Conservation (phyloP, 164 flowering plant genomes). For the Berberis vulgaris region DNA sequence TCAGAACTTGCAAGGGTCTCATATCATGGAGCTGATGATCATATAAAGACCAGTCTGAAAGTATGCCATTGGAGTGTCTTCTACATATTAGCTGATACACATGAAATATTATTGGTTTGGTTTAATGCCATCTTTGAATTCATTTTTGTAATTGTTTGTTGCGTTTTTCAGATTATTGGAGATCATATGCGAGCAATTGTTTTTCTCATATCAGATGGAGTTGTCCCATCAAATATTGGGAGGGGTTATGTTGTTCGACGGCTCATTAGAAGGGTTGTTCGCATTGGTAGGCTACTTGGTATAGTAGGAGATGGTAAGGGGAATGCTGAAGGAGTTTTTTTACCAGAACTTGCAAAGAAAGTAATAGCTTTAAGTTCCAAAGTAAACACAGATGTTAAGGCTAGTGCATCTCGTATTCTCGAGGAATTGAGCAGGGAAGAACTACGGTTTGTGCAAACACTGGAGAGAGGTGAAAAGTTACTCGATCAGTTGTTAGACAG, state of each 20-base stretch:
- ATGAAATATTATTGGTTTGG: neutral
- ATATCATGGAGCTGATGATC: constrained; percentile 54
- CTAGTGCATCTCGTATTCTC: constrained; percentile 44
- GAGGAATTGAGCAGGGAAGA: constrained; percentile 91
- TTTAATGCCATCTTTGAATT: neutral
- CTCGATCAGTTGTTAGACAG: constrained; percentile 67
- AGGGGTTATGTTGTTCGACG: constrained; percentile 93
- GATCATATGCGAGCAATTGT: constrained; percentile 93
- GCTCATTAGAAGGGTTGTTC: constrained; percentile 82
- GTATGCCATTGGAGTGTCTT: constrained; percentile 25
- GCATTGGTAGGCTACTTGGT: constrained; percentile 82
- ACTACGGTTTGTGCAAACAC: constrained; percentile 70
- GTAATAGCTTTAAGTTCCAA: constrained; percentile 64
- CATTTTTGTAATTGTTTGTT: neutral
- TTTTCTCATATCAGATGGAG: constrained; percentile 92
- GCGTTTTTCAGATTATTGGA: constrained; percentile 58
- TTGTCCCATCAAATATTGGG: constrained; percentile 89
- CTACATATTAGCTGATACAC: neutral
- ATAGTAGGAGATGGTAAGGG: constrained; percentile 61
- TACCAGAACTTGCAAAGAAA: constrained; percentile 64
- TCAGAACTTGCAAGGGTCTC: constrained; percentile 63
- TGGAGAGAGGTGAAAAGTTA: constrained; percentile 91
- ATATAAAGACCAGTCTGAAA: constrained; percentile 57
- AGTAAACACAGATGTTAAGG: constrained; percentile 62
- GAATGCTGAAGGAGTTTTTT: constrained; percentile 61